Evolutionary conservation across 495 filamentous ascomycete genomes (phyloP).

Genomic region (Delitschia confertaspora): DNA sequence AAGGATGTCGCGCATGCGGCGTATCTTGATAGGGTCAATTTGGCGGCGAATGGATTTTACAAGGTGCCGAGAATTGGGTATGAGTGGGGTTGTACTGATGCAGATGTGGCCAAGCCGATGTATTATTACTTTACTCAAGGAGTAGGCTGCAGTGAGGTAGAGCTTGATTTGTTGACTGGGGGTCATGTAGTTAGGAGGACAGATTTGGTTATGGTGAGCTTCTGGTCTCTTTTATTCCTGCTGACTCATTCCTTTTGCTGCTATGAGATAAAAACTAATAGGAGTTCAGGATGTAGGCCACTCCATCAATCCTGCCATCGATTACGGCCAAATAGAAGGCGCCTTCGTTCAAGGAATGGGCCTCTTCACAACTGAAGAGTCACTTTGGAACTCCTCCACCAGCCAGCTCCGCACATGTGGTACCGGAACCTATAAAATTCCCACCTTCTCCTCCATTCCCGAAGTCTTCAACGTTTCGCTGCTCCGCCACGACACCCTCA

Average conservation of each 20-base stretch:
- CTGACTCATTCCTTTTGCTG: too few relatives aligned
- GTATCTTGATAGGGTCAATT: slow-evolving; percentile 36
- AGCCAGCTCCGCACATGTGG: slow-evolving; percentile 34
- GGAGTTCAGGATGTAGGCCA: slow-evolving; percentile 33
- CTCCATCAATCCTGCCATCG: slow-evolving; percentile 40
- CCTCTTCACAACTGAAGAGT: slow-evolving; percentile 37
- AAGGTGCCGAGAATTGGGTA: slow-evolving; percentile 38
- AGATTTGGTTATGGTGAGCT: slow-evolving; percentile 37
- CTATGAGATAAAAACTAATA: too few relatives aligned
- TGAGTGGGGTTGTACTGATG: slow-evolving; percentile 33
- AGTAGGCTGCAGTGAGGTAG: slow-evolving; percentile 34
- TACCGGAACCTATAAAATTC: slow-evolving; percentile 39
- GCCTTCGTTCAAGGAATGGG: slow-evolving; percentile 39
- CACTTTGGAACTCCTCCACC: slow-evolving; percentile 31
- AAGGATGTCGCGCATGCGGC: slow-evolving; percentile 34
- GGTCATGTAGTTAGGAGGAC: slow-evolving; percentile 35
- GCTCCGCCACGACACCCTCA: slow-evolving; percentile 30
- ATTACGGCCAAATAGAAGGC: slow-evolving; percentile 40
- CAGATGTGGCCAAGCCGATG: slow-evolving; percentile 32
- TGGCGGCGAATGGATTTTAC: slow-evolving; percentile 37
- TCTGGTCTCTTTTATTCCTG: not conserved
- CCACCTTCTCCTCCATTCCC: slow-evolving; percentile 36
- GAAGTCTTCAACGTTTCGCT: slow-evolving; percentile 34
- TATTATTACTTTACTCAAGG: slow-evolving; percentile 41
- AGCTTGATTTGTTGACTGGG: slow-evolving; percentile 37